These are phyloP conservation scores for Henningerozyma blattae DNA, from an alignment of 805 yeast genomes.

Conservation along the genomic window DNA sequence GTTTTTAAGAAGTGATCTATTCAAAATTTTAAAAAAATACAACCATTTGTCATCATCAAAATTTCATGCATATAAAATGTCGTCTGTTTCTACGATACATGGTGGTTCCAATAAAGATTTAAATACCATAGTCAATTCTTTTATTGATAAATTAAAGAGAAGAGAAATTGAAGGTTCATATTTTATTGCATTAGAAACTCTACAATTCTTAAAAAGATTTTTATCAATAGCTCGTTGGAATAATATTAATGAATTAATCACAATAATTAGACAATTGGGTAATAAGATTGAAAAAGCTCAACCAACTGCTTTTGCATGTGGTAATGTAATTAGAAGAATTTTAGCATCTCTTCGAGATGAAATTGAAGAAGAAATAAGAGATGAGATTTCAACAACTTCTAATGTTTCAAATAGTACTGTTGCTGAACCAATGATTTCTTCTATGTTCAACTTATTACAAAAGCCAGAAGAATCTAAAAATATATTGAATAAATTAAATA, in stretches of 20 bases:
- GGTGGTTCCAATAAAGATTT: too few relatives aligned
- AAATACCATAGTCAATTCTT: too few relatives aligned
- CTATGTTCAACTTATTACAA: slow-evolving; percentile 81
- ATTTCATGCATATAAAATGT: too few relatives aligned
- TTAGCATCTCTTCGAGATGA: slow-evolving; percentile 82
- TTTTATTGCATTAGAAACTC: slow-evolving; percentile 73
- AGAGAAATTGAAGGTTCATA: slow-evolving; percentile 76
- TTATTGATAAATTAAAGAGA: slow-evolving; percentile 56
- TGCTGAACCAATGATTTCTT: slow-evolving; percentile 48
- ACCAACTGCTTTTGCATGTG: slow-evolving; percentile 80
- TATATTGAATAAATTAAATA: slow-evolving; percentile 13
- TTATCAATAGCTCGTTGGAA: slow-evolving; percentile 86
- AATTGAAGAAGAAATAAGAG: slow-evolving; percentile 38
- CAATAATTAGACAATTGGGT: slow-evolving; percentile 65
- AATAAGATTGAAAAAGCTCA: slow-evolving; percentile 59
- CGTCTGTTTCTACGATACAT: too few relatives aligned
- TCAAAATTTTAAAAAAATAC: too few relatives aligned
- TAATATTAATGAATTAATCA: slow-evolving; percentile 58
- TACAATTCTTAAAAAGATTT: slow-evolving; percentile 77
- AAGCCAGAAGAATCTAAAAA: slow-evolving; percentile 25
- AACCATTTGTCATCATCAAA: too few relatives aligned
- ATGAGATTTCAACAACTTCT: slow-evolving; percentile 8
- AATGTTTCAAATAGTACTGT: slow-evolving; percentile 7
- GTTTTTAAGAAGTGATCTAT: too few relatives aligned
- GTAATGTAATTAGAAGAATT: slow-evolving; percentile 84